A percentile compares a stretch with the other conserved stretches of the same genome.
These are phyloP conservation scores for Cynanchum wilfordii DNA, from an alignment of 257 asterid genomes.

Conservation along the genomic window DNA sequence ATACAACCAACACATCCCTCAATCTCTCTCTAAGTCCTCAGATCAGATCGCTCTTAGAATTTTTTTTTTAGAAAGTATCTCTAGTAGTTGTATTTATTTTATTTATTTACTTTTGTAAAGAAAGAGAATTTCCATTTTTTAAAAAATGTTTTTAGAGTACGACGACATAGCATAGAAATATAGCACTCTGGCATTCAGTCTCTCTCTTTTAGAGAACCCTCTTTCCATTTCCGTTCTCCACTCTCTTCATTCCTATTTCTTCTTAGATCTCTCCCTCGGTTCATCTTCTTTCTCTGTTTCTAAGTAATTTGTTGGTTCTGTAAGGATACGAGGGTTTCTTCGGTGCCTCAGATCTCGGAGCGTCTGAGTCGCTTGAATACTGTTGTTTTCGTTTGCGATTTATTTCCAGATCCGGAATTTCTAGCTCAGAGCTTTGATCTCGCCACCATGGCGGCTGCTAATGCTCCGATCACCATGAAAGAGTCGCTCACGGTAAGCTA, in stretches of 20 bases:
- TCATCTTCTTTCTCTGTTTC: slow-evolving; percentile 10
- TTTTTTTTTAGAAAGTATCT: too few species aligned
- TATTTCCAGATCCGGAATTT: slow-evolving; percentile 45
- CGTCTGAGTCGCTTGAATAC: slow-evolving; percentile 23
- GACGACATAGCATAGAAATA: slow-evolving; percentile 3
- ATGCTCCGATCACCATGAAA: slow-evolving; percentile 98
- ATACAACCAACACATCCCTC: neutral
- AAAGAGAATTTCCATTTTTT: neutral
- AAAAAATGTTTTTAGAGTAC: neutral
- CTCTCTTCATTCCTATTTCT: neutral
- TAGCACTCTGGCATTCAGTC: neutral
- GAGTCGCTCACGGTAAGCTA: slow-evolving; percentile 83
- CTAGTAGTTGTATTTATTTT: too few species aligned
- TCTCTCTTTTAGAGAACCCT: slow-evolving; percentile 13
- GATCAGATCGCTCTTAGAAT: neutral
- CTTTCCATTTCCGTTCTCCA: slow-evolving; percentile 12
- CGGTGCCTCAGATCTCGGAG: slow-evolving; percentile 43
- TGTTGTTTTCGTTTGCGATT: slow-evolving; percentile 26
- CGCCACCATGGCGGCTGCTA: slow-evolving; percentile 93
- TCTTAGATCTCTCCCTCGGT: slow-evolving; percentile 23
- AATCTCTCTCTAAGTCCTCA: neutral
- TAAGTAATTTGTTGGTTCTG: slow-evolving; percentile 20
- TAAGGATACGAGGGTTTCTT: slow-evolving; percentile 44
- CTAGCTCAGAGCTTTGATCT: slow-evolving; percentile 39
- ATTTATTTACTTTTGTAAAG: neutral